Conservation (phyloP, 495 filamentous ascomycete species). For the Apiosordaria backusii region DNA sequence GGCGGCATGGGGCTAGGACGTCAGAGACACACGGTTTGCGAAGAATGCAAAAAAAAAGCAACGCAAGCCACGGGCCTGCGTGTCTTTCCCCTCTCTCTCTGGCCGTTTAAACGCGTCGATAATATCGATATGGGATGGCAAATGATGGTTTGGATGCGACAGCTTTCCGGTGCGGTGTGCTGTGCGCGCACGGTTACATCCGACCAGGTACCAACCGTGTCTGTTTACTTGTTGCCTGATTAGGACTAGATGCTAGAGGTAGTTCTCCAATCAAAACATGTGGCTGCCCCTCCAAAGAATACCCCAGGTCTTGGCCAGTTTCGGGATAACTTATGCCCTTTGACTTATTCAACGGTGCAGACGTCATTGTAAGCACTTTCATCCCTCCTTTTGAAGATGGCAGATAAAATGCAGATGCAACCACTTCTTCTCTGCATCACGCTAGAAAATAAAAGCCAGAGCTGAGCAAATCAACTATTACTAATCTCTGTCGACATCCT, state of each 20-base stretch:
- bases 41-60: neutral
- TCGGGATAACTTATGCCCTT: slow-evolving; percentile 16
- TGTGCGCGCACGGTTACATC: neutral
- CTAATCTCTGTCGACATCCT: neutral
- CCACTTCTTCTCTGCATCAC: neutral
- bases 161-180: neutral
- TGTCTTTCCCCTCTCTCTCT: neutral
- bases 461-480: neutral
- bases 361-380: neutral
- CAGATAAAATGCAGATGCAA: neutral
- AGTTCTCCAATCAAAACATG: slow-evolving; percentile 14
- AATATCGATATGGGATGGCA: slow-evolving; percentile 10
- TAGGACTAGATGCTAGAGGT: neutral
- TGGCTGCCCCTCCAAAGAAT: neutral
- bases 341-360: neutral
- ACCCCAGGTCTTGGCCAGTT: neutral
- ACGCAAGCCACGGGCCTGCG: neutral
- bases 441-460: neutral
- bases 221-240: slow-evolving; percentile 21
- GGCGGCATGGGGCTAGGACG: too few species aligned
- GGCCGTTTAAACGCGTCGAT: neutral
- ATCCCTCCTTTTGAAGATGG: neutral
- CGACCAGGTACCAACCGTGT: slow-evolving; percentile 7
- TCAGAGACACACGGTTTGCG: neutral
- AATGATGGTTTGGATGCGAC: slow-evolving; percentile 8